Conservation (phyloP, 148 eudicot genomes). For the Hydrangea macrophylla region DNA sequence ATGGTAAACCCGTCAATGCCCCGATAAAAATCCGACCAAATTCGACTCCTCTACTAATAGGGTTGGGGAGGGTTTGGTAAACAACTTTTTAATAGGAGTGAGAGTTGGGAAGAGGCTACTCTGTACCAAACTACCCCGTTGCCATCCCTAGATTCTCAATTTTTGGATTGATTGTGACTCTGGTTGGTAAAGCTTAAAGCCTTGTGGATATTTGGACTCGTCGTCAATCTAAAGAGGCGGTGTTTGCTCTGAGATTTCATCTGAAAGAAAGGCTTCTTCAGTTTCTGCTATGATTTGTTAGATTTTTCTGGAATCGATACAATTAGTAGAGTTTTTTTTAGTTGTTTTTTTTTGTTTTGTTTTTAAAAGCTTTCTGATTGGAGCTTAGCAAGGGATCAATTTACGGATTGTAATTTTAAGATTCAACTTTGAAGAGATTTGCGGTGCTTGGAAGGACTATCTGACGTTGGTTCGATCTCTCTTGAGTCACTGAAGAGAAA, state of each 20-base stretch:
- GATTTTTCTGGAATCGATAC: slow-evolving; percentile 4
- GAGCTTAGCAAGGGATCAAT: not conserved
- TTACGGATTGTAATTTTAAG: too few species aligned
- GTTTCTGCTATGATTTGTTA: slow-evolving; percentile 8
- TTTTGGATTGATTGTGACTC: too few species aligned
- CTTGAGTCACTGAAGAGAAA: slow-evolving; percentile 13
- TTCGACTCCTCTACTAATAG: too few species aligned
- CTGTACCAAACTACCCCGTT: too few species aligned
- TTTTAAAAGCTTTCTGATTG: not conserved
- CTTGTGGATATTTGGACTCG: slow-evolving; percentile 14
- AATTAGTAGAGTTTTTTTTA: not conserved
- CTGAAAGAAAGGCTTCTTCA: not conserved
- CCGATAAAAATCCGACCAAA: too few species aligned
- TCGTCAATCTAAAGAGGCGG: not conserved
- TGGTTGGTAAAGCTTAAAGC: not conserved
- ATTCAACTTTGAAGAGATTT: not conserved
- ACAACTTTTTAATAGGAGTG: too few species aligned
- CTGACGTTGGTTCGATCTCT: slow-evolving; percentile 31
- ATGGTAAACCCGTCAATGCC: too few species aligned
- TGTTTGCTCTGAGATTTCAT: not conserved
- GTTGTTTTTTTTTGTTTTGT: not conserved
- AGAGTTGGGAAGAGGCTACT: too few species aligned
- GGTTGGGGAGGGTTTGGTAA: too few species aligned
- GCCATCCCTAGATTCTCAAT: too few species aligned
- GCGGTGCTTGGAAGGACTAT: not conserved